Base-by-base conservation (phyloP, 306 rosid species). In the Corylus heterophylla region DNA sequence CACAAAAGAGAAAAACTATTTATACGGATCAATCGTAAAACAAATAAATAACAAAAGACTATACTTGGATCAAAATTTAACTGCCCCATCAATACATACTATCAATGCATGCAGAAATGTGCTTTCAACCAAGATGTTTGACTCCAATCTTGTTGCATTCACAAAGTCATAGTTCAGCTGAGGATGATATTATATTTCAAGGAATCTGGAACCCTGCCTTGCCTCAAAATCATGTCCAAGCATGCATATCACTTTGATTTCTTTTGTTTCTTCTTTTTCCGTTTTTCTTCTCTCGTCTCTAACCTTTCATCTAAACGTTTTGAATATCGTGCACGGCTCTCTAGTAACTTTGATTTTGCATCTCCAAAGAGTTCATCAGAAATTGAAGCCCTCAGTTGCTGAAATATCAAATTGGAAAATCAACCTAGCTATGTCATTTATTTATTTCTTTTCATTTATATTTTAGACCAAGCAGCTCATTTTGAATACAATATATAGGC, bases 301-400 rank as follows among this genome's bases (percentile, higher is more conserved):
- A 88, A 85, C 73, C 91, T 84, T 54, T 68, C 89, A 84, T 83
- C 90, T 79, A 88, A 49, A 69, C 89, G 91, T 74, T 92, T 92
- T 8, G 92, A 91, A 79, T 92, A 85, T 78, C 83, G 87, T n/a
- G 87, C 83, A 14, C 97, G 97, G 22, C 92, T 87, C 79, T 82
- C 94, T 59, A 62, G 87, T 76, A 94, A 76, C 85, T 91, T 94
- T 39, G 91, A 79, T 78, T 84, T 92, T 37, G 95, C 97, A 79
- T 91, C 95, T 51, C 73, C 89, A 71, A 92, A 94, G 48, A 87
- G 86, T 56, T 92, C 95, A 82, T 91, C 95, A 18, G 98, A 92
- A 63, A 91, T 92, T 63, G 87, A 88, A 76, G 95, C 89, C 93
- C 87, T 86, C 86, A 91, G 69, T 89, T 94, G 95, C 97, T 94